phyloP scores from a whole-genome alignment of 78 protist species.

The Guillardia theta region DNA sequence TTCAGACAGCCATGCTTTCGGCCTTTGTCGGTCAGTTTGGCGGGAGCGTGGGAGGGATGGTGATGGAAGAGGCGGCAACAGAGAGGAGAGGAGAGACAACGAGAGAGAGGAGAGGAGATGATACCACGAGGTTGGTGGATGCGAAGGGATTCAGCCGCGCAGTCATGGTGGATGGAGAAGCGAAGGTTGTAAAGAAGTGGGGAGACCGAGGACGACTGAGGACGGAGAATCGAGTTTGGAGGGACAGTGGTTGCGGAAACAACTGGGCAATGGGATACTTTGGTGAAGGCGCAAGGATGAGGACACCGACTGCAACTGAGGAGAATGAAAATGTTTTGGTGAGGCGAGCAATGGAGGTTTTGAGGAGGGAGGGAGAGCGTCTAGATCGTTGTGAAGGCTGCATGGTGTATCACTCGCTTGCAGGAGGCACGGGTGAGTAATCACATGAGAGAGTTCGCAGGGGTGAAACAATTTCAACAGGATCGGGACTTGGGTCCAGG shows the following conservation, averaged over 20 bases:
- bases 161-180: neutral
- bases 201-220: neutral
- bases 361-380: neutral
- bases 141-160: too few relatives aligned
- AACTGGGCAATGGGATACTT: neutral
- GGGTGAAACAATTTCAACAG: too few relatives aligned
- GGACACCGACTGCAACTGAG: too few relatives aligned
- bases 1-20: too few relatives aligned
- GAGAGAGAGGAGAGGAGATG: too few relatives aligned
- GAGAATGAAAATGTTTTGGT: neutral
- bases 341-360: neutral
- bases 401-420: neutral
- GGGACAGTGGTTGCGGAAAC: neutral
- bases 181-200: neutral
- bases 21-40: too few relatives aligned
- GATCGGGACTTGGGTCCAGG: neutral
- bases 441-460: too few relatives aligned
- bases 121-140: too few relatives aligned
- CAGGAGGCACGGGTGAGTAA: neutral
- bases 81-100: too few relatives aligned
- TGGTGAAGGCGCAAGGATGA: neutral
- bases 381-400: neutral
- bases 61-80: too few relatives aligned
- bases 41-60: too few relatives aligned
- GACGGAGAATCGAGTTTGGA: neutral